Evolutionary conservation across 2,329 filamentous ascomycete species (phyloP).

Genomic region (Shiraia sp.): DNA sequence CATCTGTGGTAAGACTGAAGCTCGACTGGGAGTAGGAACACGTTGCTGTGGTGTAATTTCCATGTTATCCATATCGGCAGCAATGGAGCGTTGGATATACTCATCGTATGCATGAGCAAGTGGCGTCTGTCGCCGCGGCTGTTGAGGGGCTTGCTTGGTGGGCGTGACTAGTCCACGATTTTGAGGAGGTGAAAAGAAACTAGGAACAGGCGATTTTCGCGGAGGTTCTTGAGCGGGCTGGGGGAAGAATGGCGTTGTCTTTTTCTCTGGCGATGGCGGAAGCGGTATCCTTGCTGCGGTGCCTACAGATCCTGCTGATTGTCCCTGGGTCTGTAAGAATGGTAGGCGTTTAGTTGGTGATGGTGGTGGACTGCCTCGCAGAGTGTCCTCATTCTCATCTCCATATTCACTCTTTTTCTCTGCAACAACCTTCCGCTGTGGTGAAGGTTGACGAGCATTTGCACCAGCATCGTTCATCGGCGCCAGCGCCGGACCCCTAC

Average conservation of each 20-base stretch:
- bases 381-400: slow-evolving; percentile 45
- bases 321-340: slow-evolving; percentile 35
- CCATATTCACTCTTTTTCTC: slow-evolving; percentile 26
- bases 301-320: slow-evolving; percentile 46
- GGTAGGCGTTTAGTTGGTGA: slow-evolving; percentile 49
- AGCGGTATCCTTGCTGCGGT: slow-evolving; percentile 50
- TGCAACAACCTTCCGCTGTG: slow-evolving; percentile 40
- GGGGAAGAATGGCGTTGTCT: slow-evolving; percentile 35
- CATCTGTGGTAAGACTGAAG: slow-evolving; percentile 37
- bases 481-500: slow-evolving; percentile 62
- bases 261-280: slow-evolving; percentile 52
- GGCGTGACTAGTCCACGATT: slow-evolving; percentile 35
- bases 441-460: slow-evolving; percentile 64
- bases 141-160: slow-evolving; percentile 39
- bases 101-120: slow-evolving; percentile 48
- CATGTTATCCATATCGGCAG: slow-evolving; percentile 46
- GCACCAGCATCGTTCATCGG: slow-evolving; percentile 80
- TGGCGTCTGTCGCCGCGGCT: slow-evolving; percentile 37
- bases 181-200: slow-evolving; percentile 34
- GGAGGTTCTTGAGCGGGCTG: slow-evolving; percentile 29
- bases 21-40: slow-evolving; percentile 37
- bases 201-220: slow-evolving; percentile 38
- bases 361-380: slow-evolving; percentile 42
- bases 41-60: slow-evolving; percentile 39
- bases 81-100: slow-evolving; percentile 54